Conservation (phyloP, 257 asterid genomes). For the Pogostemon cablin region DNA sequence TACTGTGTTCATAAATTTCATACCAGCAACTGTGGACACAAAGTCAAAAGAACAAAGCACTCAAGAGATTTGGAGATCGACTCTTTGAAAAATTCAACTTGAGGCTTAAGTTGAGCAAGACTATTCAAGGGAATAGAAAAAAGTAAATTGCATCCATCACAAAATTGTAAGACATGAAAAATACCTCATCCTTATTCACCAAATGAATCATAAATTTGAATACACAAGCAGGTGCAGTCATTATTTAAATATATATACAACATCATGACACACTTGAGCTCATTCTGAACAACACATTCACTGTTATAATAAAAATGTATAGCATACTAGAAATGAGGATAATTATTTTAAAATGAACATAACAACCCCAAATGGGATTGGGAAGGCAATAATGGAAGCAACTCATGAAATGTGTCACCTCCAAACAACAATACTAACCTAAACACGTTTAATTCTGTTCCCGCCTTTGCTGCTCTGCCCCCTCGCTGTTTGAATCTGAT, state of each 20-base stretch:
- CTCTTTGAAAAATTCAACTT: not conserved
- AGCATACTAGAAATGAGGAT: conserved; percentile 11
- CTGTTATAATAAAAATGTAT: not conserved
- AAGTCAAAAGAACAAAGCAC: not conserved
- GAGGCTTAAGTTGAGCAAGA: not conserved
- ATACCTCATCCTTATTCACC: not conserved
- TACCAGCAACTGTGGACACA: conserved; percentile 5
- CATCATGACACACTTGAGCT: conserved; percentile 14
- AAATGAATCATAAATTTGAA: not conserved
- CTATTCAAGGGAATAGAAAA: not conserved
- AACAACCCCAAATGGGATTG: not conserved
- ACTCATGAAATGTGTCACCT: not conserved
- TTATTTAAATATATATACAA: conserved; percentile 8
- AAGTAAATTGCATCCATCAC: not conserved
- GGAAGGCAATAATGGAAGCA: not conserved
- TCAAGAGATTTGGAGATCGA: not conserved
- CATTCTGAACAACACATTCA: not conserved
- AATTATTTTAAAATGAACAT: conserved; percentile 10
- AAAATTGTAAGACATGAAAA: not conserved
- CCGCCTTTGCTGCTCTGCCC: conserved; percentile 39
- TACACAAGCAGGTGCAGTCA: not conserved
- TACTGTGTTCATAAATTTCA: not conserved
- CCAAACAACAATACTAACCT: conserved; percentile 27
- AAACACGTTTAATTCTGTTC: conserved; percentile 34
- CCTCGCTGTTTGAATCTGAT: conserved; percentile 46